These are phyloP conservation scores for Tetrahymena thermophila DNA, from an alignment of 73 alveolate species.

Conservation along the genomic window DNA sequence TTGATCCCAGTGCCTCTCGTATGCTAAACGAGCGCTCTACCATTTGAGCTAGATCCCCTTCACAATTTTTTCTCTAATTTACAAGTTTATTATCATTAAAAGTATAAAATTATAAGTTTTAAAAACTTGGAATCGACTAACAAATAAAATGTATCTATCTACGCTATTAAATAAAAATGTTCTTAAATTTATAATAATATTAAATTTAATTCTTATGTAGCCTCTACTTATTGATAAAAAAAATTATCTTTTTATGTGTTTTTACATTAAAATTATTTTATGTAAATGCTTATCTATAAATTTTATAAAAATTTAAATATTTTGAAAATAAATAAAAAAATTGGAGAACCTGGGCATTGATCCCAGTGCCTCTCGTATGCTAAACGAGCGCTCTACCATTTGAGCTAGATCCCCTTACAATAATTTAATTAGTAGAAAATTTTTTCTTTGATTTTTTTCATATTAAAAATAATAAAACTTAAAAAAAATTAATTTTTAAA, in stretches of 20 bases:
- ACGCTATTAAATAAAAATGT: no score
- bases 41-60: constrained; percentile 4
- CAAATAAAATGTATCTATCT: no score
- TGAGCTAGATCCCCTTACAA: background rate
- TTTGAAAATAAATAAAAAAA: background rate
- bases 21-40: constrained; percentile 5
- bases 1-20: constrained; percentile 6
- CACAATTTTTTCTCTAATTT: background rate
- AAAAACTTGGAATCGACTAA: background rate
- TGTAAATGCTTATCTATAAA: no score
- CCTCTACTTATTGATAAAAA: no score
- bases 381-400: constrained; percentile 4
- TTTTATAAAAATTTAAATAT: no score
- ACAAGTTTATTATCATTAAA: background rate
- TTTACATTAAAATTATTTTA: no score
- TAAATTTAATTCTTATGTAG: no score
- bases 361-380: constrained; percentile 7
- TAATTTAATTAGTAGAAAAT: background rate
- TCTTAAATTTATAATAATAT: no score
- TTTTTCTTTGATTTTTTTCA: background rate
- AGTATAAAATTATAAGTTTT: background rate
- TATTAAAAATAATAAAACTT: no score
- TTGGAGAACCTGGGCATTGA: constrained; percentile 6
- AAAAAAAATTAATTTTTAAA: no score
- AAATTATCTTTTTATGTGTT: no score